These are phyloP conservation scores for Tuber indicum DNA, from an alignment of 495 filamentous ascomycete species.

Conservation along the genomic window DNA sequence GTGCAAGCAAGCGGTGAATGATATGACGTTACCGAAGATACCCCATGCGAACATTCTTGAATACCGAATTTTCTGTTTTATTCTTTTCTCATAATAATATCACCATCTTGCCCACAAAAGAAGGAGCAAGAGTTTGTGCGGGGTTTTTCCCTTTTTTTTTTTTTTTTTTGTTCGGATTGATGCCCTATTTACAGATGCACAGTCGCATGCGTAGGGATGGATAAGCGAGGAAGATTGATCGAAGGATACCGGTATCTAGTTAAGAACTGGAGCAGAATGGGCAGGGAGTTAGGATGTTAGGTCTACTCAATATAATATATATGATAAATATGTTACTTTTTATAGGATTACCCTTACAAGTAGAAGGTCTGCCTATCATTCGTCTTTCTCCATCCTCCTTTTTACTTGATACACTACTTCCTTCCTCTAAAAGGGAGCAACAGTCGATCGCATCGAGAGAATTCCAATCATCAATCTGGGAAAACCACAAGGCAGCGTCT, in stretches of 20 bases:
- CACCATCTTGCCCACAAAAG: not conserved
- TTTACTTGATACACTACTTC: not conserved
- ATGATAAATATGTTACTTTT: conserved; percentile 4
- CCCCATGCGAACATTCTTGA: not conserved
- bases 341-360: not conserved
- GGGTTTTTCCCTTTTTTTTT: not conserved
- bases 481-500: not conserved
- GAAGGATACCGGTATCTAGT: not conserved
- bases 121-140: not conserved
- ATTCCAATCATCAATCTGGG: not conserved
- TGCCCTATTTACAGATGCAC: conserved; percentile 16
- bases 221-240: conserved; percentile 20
- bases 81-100: not conserved
- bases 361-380: not conserved
- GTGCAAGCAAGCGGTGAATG: not conserved
- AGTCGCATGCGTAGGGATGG: conserved; percentile 8
- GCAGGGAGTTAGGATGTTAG: not conserved
- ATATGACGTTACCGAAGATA: not conserved
- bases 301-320: not conserved
- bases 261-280: not conserved
- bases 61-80: not conserved
- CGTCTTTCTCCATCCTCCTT: not conserved
- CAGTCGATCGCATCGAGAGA: not conserved
- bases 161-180: conserved; percentile 4
- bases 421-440: not conserved